Evolutionary conservation across 805 yeast genomes (phyloP), one percentile per base, ranked within the genome.

Genomic region (Candida chilensis): DNA sequence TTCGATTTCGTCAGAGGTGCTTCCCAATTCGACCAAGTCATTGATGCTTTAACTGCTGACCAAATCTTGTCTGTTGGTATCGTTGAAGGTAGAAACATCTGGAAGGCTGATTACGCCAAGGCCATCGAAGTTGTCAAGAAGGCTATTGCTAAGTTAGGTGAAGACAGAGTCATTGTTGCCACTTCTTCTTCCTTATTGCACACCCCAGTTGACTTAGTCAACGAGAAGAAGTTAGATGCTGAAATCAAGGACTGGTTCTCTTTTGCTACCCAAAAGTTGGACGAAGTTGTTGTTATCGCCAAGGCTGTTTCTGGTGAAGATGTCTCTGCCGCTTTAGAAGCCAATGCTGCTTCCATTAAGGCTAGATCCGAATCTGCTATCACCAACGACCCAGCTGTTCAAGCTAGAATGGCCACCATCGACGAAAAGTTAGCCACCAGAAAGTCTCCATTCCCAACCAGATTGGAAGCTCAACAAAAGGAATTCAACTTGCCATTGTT

Each of bases 21-120:
- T 53, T 95, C 85, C 63, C 98, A 92, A 74, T 77, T 92, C 45
- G 90, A 85, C 35, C 84, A 76, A 34, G 94, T 84, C 48, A 64
- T 73, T 37, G 65, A 72, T 35, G 67, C 82, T 51, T 64, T 90
- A 36, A 57, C 70, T 44, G 73, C 67, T 41, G 65, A 75, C 43
- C 95, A 92, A 72, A 66, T 71, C 41, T 71, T 92, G 55, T 90
- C 97, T 39, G 95, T 82, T 44, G 98, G 98, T 85, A 75, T 92
- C 50, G 88, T 92, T 53, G 94, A 87, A 54, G 98, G 98, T 69
- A 87, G 98, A 78, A 92, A 92, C 80, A 86, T 92, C 68, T 92
- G 98, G 98, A 92, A 92, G 78, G 81, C 94, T 63, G 82, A 92
- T 73, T 85, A 81, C 55, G 60, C 92, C 54, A 77, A 78, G 67